phyloP scores from a whole-genome alignment of 306 rosid genomes.

The Glycine soja region DNA sequence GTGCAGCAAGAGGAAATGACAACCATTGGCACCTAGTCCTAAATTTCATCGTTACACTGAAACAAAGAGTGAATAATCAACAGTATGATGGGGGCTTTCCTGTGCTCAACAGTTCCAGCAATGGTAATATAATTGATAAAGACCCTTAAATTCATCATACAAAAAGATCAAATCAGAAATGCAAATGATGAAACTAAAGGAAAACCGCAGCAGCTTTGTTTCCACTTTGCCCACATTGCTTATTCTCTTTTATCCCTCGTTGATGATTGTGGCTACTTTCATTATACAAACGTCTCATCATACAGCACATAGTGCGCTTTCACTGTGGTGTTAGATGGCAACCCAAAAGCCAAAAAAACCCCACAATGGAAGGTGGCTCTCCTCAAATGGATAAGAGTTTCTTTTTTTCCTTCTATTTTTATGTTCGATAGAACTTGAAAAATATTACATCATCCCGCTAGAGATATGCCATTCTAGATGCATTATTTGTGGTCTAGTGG shows the following conservation, averaged over 20 bases:
- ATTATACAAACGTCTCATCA: conserved; percentile 49
- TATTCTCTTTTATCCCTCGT: conserved; percentile 45
- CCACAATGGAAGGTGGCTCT: conserved; percentile 40
- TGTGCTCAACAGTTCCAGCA: not conserved
- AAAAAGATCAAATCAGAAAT: conserved; percentile 34
- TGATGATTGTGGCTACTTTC: conserved; percentile 54
- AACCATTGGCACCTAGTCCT: not conserved
- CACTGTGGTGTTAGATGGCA: conserved; percentile 52
- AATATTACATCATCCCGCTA: conserved; percentile 48
- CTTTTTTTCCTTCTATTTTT: not conserved
- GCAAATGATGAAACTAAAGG: conserved; percentile 51
- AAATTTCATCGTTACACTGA: conserved; percentile 25
- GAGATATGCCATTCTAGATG: conserved; percentile 37
- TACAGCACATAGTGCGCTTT: conserved; percentile 57
- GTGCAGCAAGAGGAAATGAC: not conserved
- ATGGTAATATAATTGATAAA: no score
- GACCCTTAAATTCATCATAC: conserved; percentile 21
- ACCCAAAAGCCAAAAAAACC: conserved; percentile 23
- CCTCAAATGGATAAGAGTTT: conserved; percentile 34
- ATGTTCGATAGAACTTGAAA: not conserved
- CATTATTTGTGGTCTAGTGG: conserved; percentile 35
- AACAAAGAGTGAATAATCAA: conserved; percentile 35
- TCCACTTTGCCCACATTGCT: conserved; percentile 56
- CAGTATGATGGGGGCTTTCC: not conserved
- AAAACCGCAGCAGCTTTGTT: conserved; percentile 57